A percentile compares a stretch with the other conserved stretches of the same genome.
phyloP scores from a whole-genome alignment of 2,329 filamentous ascomycete genomes.

The Trichoderma lentiforme region DNA sequence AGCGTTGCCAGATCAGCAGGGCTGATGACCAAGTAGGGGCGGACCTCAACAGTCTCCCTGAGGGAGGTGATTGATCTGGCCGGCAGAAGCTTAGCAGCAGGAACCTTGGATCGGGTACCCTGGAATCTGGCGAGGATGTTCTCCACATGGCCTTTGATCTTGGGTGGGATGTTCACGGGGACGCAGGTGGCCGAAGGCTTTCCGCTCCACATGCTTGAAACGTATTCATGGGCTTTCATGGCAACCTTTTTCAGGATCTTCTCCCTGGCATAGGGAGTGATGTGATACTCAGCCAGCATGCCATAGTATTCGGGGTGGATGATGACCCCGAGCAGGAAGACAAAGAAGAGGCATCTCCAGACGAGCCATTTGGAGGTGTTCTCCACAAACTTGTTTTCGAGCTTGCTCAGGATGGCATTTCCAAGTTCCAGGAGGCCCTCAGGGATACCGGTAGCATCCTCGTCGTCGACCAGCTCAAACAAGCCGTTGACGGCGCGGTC shows the following conservation, averaged over 20 bases:
- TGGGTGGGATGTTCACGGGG: constrained; percentile 49
- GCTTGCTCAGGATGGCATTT: constrained; percentile 74
- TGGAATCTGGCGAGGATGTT: constrained; percentile 66
- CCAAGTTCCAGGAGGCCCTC: constrained; percentile 80
- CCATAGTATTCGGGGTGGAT: constrained; percentile 81
- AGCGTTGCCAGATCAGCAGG: constrained; percentile 76
- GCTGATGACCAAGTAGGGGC: constrained; percentile 76
- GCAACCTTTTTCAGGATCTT: constrained; percentile 78
- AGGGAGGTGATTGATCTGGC: constrained; percentile 70
- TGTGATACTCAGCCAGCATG: constrained; percentile 84
- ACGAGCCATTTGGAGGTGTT: constrained; percentile 80
- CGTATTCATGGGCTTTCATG: constrained; percentile 72
- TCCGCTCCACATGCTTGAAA: constrained; percentile 73
- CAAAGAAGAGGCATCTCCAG: constrained; percentile 87
- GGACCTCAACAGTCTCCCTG: constrained; percentile 72
- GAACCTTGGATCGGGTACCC: constrained; percentile 46
- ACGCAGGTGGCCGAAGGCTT: constrained; percentile 55
- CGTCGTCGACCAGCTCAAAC: constrained; percentile 82
- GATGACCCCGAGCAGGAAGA: constrained; percentile 78
- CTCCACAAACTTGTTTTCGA: constrained; percentile 69
- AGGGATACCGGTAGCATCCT: constrained; percentile 80
- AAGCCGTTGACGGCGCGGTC: constrained; percentile 74
- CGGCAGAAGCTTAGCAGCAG: constrained; percentile 60
- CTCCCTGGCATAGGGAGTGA: constrained; percentile 85
- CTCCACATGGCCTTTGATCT: constrained; percentile 67